Conservation (phyloP, 148 eudicot genomes). For the Beta vulgaris region DNA sequence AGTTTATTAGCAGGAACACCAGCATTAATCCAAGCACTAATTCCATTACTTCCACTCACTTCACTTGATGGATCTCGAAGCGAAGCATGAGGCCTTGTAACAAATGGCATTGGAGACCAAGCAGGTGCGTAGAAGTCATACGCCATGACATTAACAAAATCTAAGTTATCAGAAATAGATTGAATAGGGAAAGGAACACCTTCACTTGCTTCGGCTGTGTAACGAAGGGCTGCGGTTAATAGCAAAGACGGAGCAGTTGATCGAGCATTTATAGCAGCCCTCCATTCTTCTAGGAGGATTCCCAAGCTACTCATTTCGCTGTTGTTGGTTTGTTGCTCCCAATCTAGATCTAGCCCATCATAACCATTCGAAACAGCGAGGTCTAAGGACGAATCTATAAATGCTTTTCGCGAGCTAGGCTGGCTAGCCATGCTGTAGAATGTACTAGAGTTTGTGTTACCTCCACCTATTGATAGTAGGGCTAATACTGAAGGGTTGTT, state of each 20-base stretch:
- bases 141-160: constrained; percentile 57
- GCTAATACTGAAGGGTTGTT: constrained; percentile 44
- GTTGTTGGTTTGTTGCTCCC: constrained; percentile 37
- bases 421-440: constrained; percentile 45
- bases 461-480: constrained; percentile 62
- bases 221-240: constrained; percentile 46
- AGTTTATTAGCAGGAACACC: constrained; percentile 3
- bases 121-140: constrained; percentile 43
- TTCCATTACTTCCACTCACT: not conserved
- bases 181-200: constrained; percentile 9
- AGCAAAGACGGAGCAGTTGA: constrained; percentile 37
- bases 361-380: constrained; percentile 41
- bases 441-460: not conserved
- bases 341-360: constrained; percentile 60
- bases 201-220: constrained; percentile 12
- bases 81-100: not conserved
- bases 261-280: constrained; percentile 37
- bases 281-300: constrained; percentile 46
- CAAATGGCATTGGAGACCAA: not conserved
- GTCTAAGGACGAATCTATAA: constrained; percentile 51
- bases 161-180: constrained; percentile 28
- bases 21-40: constrained; percentile 2
- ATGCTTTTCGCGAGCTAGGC: constrained; percentile 35
- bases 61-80: constrained; percentile 30
- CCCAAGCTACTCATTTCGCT: constrained; percentile 45